Base-by-base conservation (phyloP, 1,139 yeast genomes). In the Meyerozyma sp. region DNA sequence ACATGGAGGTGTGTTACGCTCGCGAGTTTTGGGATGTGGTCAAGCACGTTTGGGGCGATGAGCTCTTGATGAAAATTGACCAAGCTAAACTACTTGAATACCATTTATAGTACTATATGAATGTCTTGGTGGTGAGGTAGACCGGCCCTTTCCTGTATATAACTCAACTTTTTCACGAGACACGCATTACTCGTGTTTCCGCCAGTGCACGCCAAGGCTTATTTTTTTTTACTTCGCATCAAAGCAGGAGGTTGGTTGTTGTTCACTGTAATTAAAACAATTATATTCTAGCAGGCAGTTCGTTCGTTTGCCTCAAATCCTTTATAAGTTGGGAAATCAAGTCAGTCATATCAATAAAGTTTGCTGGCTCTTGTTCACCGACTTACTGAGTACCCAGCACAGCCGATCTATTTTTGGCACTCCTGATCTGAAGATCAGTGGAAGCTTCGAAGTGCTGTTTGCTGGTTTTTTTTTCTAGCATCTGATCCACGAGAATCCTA, bases 21-120 rank as follows among this genome's bases (percentile, higher is more conserved):
- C 79, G 76, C 54, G 88, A 85, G 52, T 84, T 89, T 51, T 79
- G 87, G 73, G 95, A 88, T 56, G 95, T 84, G 6, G 68, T 88
- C 44, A 68, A 66, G 42, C 70, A 73, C 38, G 86, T 82, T 10
- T 88, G 95, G 95, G 77, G 77, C 9, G 73, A 68, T 35, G 70
- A 66, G 21, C 55, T 67, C 20, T 51, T 63, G 40, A 53, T 57
- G 16, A 64, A 65, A 36, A 58, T 59, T 14, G 68, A 67, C 29
- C 59, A 62, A 21, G 55, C 61, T 10, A 57, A 65, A 41, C 51
- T 69, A 46, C 55, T 66, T 38, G 77, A 70, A 46, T 72, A 70
- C 46, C 77, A 70, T 51, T 56, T 68, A 40, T 68, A 52, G 29
- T 27, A 5, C 4, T 21, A 3, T 11, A 27, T 27, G 29, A 27